Evolutionary conservation across 1,139 yeast species (phyloP).

Genomic region (Hanseniaspora sp.): DNA sequence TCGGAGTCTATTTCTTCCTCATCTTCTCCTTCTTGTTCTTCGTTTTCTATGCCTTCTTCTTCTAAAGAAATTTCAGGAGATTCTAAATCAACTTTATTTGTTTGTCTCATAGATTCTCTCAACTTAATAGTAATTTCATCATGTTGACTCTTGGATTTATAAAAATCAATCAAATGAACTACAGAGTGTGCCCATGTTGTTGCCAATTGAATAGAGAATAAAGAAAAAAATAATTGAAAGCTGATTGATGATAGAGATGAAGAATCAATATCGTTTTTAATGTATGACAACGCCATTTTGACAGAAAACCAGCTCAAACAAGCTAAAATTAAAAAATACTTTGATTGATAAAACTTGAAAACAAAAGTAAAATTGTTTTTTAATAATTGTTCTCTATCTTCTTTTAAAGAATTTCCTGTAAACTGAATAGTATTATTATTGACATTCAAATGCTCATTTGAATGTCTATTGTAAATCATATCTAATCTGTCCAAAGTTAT

Average conservation of each 20-base stretch:
- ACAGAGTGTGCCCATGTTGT: conserved; percentile 10
- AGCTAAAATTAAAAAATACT: conserved; percentile 25
- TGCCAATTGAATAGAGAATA: not conserved
- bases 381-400: conserved; percentile 45
- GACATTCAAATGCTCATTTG: conserved; percentile 31
- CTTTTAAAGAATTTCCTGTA: conserved; percentile 35
- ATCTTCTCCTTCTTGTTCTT: conserved; percentile 19
- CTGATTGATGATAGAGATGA: not conserved
- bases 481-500: conserved; percentile 57
- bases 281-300: not conserved
- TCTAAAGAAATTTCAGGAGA: conserved; percentile 16
- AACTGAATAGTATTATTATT: conserved; percentile 29
- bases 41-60: conserved; percentile 11
- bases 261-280: not conserved
- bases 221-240: conserved; percentile 1
- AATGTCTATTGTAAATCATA: conserved; percentile 33
- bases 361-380: conserved; percentile 47
- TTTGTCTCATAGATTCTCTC: conserved; percentile 11
- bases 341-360: conserved; percentile 21
- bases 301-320: conserved; percentile 19
- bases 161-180: conserved; percentile 1
- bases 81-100: not conserved
- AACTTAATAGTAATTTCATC: conserved; percentile 5
- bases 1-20: conserved; percentile 25
- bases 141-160: conserved; percentile 3